Evolutionary conservation across 2,329 filamentous ascomycete genomes (phyloP).

Genomic region (Cercospora canescens): DNA sequence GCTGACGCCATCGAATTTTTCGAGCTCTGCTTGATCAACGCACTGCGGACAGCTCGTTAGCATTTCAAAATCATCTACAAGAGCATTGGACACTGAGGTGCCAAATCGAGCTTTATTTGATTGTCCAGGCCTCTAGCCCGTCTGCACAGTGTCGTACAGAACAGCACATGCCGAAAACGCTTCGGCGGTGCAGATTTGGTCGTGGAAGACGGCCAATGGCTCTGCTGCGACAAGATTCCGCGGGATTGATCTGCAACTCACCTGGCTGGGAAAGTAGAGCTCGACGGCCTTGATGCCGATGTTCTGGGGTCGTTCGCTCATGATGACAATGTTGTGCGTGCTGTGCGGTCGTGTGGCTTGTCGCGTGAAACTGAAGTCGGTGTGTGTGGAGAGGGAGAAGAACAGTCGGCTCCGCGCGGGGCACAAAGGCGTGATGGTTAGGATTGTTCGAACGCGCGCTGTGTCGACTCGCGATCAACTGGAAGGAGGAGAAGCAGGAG

Average conservation of each 20-base stretch:
- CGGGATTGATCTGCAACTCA: constrained; percentile 31
- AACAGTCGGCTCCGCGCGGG: constrained; percentile 1
- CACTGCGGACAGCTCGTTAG: constrained; percentile 41
- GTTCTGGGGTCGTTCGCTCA: constrained; percentile 41
- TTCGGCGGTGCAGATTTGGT: neutral
- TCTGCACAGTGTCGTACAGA: neutral
- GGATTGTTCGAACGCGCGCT: constrained; percentile 11
- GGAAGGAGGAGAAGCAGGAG: neutral
- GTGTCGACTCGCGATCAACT: neutral
- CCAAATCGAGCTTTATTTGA: neutral
- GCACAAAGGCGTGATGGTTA: constrained; percentile 12
- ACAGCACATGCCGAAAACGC: neutral
- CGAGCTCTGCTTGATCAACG: constrained; percentile 55
- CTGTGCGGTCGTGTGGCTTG: constrained; percentile 10
- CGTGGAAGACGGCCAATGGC: neutral
- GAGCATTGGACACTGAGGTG: neutral
- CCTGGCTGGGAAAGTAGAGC: constrained; percentile 56
- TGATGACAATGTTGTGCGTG: constrained; percentile 4
- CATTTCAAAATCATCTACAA: neutral
- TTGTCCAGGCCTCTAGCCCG: neutral
- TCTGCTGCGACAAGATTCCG: neutral
- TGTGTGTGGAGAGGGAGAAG: constrained; percentile 1
- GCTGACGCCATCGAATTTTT: constrained; percentile 56
- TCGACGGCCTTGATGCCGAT: constrained; percentile 57
- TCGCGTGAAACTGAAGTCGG: neutral